Percentiles rank a stretch among this genome's conserved stretches.
Conservation (phyloP, 352 stramenopile genomes). For the Globisporangium echinulatum region DNA sequence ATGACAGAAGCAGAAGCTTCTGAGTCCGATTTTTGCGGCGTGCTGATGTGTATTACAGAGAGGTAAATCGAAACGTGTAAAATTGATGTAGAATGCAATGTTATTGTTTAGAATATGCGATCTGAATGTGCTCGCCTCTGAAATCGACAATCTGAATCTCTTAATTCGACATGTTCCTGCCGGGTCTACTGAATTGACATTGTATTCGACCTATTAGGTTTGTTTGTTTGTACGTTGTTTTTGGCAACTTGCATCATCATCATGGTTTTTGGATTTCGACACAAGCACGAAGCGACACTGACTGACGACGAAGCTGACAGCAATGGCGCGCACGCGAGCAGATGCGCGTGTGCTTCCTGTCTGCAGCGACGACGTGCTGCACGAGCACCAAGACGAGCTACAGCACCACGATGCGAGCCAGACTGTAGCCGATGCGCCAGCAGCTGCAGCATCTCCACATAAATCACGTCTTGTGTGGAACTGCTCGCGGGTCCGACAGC, state of each 20-base stretch:
- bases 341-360: constrained; percentile 1
- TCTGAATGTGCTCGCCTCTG: too few relatives aligned
- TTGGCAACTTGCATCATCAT: not conserved
- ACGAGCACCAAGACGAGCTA: not conserved
- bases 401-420: not conserved
- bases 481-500: constrained; percentile 11
- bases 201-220: too few relatives aligned
- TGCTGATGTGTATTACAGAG: too few relatives aligned
- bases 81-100: too few relatives aligned
- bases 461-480: not conserved
- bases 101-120: too few relatives aligned
- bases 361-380: not conserved
- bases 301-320: not conserved
- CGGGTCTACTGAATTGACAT: too few relatives aligned
- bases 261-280: not conserved
- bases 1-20: too few relatives aligned
- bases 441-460: not conserved
- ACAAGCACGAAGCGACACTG: not conserved
- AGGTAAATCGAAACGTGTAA: too few relatives aligned
- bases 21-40: too few relatives aligned
- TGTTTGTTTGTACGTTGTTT: not conserved
- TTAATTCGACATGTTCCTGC: too few relatives aligned
- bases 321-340: not conserved
- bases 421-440: not conserved
- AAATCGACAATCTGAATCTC: too few relatives aligned